Evolutionary conservation across 2,329 filamentous ascomycete genomes (phyloP), one percentile per base, ranked within the genome.

Genomic region (Ophiostoma fasciatum): DNA sequence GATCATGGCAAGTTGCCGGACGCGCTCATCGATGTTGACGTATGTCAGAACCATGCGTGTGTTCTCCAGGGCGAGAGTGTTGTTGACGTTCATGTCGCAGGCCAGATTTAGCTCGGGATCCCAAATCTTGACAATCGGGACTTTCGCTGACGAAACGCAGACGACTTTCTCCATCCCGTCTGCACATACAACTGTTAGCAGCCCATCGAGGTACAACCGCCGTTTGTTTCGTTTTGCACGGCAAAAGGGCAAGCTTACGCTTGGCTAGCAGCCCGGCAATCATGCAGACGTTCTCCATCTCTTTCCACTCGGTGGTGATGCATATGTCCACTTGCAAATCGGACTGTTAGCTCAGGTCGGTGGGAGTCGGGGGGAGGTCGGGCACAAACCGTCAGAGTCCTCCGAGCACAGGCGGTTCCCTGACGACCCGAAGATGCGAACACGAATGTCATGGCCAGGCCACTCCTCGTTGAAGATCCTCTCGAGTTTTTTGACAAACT

Each of bases 271-370:
- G 72, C 45, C 85, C 80, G 33, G 90, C 88, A 52, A 98, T 75
- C 55, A 82, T 76, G 62, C 92, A 94, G 49, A 96, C 85, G 41
- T 76, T 78, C 55, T 94, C 85, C 51, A 96, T 61, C 49, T 82
- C 80, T 53, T 79, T 90, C 71, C 81, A 85, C 31, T 82, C 67
- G 15, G 90, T 96, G 31, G 85, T 92, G 52, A 98, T 94, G 62
- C 90, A 98, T 38, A 98, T 88, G 55, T 98, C 90, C 54, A 98
- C 88, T 94, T n/a, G n/a, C n/a, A n/a, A n/a, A n/a, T n/a, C n/a
- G n/a, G n/a, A n/a, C n/a, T n/a, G n/a, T n/a, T n/a, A n/a, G n/a
- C n/a, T n/a, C n/a, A n/a, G n/a, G n/a, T n/a, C 11, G 15, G 7
- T 20, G 19, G 12, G 15, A 3, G 5, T 14, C 19, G 25, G n/a